These are phyloP conservation scores for Raphanus hybrid DNA, from an alignment of 441 rosid genomes.

Conservation along the genomic window DNA sequence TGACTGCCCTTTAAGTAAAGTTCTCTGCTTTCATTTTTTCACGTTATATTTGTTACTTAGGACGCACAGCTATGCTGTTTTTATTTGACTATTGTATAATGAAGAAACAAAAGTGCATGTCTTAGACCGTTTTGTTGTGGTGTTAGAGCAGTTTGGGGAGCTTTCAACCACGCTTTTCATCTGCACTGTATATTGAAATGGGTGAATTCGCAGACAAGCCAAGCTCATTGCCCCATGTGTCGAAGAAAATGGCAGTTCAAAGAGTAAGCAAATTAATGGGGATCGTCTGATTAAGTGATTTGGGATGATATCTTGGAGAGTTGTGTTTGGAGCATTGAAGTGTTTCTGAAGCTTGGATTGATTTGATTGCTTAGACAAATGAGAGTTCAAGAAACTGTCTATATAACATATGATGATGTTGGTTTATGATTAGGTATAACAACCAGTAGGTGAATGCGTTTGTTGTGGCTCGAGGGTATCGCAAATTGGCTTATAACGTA, in stretches of 20 bases:
- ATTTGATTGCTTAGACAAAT: slow-evolving; percentile 2
- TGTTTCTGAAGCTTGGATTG: not conserved
- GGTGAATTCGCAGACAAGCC: slow-evolving; percentile 84
- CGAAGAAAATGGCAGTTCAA: slow-evolving; percentile 88
- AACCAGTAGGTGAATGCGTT: slow-evolving; percentile 1
- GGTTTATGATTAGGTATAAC: not conserved
- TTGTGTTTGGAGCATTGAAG: not conserved
- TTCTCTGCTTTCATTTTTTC: slow-evolving; percentile 3
- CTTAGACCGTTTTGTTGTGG: slow-evolving; percentile 19
- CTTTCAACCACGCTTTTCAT: slow-evolving; percentile 89
- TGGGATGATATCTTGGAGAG: slow-evolving; percentile 5
- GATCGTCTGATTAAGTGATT: slow-evolving; percentile 5
- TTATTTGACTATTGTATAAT: not conserved
- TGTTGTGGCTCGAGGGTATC: not conserved
- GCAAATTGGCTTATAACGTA: not conserved
- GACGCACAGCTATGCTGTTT: not conserved
- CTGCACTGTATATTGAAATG: slow-evolving; percentile 90
- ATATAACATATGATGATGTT: not conserved
- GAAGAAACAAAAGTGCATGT: not conserved
- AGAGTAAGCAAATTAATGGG: slow-evolving; percentile 43
- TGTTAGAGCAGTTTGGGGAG: slow-evolving; percentile 70
- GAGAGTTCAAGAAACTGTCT: slow-evolving; percentile 1
- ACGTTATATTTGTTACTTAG: not conserved
- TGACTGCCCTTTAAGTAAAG: slow-evolving; percentile 88
- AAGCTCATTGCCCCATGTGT: slow-evolving; percentile 91